Evolutionary conservation across 1,284 basidiomycete genomes (phyloP), one percentile per base, ranked within the genome.

Genomic region (Caloboletus firmus): DNA sequence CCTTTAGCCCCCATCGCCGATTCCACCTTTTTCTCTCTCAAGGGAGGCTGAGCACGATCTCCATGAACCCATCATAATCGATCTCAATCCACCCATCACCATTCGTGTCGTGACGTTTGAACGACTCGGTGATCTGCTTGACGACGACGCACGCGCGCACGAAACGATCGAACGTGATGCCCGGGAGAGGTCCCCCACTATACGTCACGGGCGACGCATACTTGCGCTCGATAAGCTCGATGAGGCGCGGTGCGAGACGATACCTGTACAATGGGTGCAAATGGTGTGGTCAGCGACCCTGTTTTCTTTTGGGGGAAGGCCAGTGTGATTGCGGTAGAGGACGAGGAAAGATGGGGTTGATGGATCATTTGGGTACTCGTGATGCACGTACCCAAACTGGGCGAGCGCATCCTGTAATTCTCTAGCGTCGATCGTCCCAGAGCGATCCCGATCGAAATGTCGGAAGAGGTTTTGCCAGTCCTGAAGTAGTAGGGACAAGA

Each of bases 391-490:
- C 71, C 88, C 88, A 63, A 92, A 90, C 64, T 86, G 85, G 26
- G 64, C 60, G 39, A 91, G 77, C 1, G 89, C 89, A 12, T 83
- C 76, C 4, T 75, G 73, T 10, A 92, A 76, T 71, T 92, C 89
- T 12, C 65, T 57, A 13, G 76, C 76, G 53, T 91, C 87, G 70
- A 92, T 91, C 34, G 82, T 80, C 40, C 90, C 90, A 9, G 87
- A 89, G 46, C 76, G 79, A 69, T 91, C 89, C 22, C 80, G 75
- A 71, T 91, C 90, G 62, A 91, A 91, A 71, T 88, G 87, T 42
- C 76, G 79, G 77, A 90, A 92, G 51, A 89, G 84, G 57, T 82
- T 82, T 74, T 90, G 88, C 89, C 89, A 91, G 68, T 91, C 87
- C 77, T 47, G 17, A 8, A 24, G 18, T n/a, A 3, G 12, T 10